A percentile compares a stretch with the other conserved stretches of the same genome.
phyloP scores from a whole-genome alignment of 345 rosid species.

The Gossypium australe region DNA sequence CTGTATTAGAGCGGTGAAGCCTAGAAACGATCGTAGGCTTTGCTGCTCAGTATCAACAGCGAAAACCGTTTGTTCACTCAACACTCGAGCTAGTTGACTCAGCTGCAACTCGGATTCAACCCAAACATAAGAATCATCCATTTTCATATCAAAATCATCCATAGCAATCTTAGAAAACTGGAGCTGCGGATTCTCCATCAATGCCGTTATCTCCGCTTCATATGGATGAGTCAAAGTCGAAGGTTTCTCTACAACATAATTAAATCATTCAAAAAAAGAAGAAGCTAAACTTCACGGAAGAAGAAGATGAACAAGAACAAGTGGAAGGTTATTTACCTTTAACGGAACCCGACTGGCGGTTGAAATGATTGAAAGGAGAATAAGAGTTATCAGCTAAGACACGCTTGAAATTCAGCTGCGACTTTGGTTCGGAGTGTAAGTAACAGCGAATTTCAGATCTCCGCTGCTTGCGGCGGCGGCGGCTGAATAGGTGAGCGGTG shows the following conservation, averaged over 20 bases:
- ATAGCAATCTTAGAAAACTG: slow-evolving; percentile 28
- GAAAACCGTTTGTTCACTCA: slow-evolving; percentile 50
- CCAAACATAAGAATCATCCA: slow-evolving; percentile 54
- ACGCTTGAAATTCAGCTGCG: slow-evolving; percentile 66
- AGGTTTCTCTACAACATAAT: slow-evolving; percentile 37
- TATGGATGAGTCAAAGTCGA: slow-evolving; percentile 49
- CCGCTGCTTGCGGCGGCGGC: slow-evolving; percentile 40
- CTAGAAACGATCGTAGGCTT: slow-evolving; percentile 71
- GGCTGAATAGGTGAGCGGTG: slow-evolving; percentile 34
- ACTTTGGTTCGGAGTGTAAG: slow-evolving; percentile 61
- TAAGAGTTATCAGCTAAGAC: slow-evolving; percentile 83
- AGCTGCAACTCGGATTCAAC: slow-evolving; percentile 57
- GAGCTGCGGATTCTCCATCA: slow-evolving; percentile 44
- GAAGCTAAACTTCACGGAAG: background rate
- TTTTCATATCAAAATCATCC: slow-evolving; percentile 5
- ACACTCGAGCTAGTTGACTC: slow-evolving; percentile 52
- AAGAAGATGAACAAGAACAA: background rate
- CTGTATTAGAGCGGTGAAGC: slow-evolving; percentile 87
- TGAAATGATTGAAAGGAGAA: slow-evolving; percentile 67
- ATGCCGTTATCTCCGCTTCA: slow-evolving; percentile 47
- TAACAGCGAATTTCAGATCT: slow-evolving; percentile 43
- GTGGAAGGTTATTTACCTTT: slow-evolving; percentile 14
- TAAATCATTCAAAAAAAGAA: background rate
- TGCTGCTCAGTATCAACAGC: slow-evolving; percentile 94
- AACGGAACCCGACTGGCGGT: slow-evolving; percentile 11